Base-by-base conservation (phyloP, 768 basidiomycete genomes). In the Lactarius evosmus region DNA sequence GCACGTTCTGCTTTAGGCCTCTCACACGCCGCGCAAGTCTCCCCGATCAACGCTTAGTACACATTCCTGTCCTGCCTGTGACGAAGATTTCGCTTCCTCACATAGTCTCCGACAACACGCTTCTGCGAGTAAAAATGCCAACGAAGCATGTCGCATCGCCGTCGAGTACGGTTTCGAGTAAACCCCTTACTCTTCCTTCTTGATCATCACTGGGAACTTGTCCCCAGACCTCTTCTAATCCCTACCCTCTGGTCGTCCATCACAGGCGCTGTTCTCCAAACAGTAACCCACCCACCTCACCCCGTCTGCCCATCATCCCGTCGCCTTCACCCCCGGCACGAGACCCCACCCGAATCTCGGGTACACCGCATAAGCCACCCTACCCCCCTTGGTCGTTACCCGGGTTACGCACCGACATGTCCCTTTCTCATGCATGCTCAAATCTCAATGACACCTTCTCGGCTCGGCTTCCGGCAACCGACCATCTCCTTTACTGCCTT, bases 1-100 rank as follows among this genome's bases (percentile, higher is more conserved):
- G 38, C 50, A 19, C 59, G 33, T 38, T 49, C 29, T 22, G 33
- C 46, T 29, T 40, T 36, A 67, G 60, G 30, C 40, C 57, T 57
- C 58, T 33, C 65, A 65, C 60, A 32, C 50, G 4, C 67, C 65
- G 16, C 66, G 66, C 46, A 69, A 69, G 57, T 36, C 53, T 22
- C 49, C 68, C 29, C 67, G 63, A 51, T 65, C 69, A 29, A 57
- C 66, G 5, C 55, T 53, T 14, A 53, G 58, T 38, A 79, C 80
- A 56, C 83, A 85, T 71, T 80, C 87, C 2, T 91, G 89, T 78
- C 83, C 89, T 30, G 89, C 89, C 9, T 91, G 89, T 71, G 88
- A 91, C 70, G 77, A 83, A 27, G 81, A 78, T 65, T 91, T 91
- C 71, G 73, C 80, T 54, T 82, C 85, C 11, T 79, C 73, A n/a